Percentiles rank a stretch among this genome's conserved stretches.
Evolutionary conservation across 176 grass and related monocot genomes (phyloP).

Genomic region (Echinochloa phyllopogon): DNA sequence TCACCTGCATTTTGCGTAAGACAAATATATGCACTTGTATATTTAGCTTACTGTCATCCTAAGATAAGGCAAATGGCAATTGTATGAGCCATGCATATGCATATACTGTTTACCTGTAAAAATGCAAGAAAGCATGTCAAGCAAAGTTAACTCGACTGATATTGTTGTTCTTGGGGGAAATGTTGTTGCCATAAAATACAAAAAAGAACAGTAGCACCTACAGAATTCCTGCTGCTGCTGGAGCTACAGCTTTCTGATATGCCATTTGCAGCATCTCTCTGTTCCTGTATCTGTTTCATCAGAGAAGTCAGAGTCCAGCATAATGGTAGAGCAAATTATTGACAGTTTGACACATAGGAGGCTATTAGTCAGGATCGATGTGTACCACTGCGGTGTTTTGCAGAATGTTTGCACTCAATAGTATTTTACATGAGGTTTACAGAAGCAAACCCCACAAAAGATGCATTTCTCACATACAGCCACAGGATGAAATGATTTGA

Average conservation of each 20-base stretch:
- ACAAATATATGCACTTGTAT: neutral
- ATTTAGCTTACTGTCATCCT: neutral
- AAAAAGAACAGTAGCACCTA: slow-evolving; percentile 43
- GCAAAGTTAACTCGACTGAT: neutral
- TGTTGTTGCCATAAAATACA: neutral
- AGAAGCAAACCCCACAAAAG: neutral
- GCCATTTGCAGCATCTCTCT: slow-evolving; percentile 75
- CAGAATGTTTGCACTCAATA: slow-evolving; percentile 61
- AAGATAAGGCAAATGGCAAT: neutral
- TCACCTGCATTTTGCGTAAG: slow-evolving; percentile 51
- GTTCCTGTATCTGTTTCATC: slow-evolving; percentile 51
- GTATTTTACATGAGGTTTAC: slow-evolving; percentile 10
- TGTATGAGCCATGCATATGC: slow-evolving; percentile 1
- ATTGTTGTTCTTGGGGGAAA: neutral
- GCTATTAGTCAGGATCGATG: neutral
- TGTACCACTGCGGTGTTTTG: slow-evolving; percentile 73
- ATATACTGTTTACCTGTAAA: slow-evolving; percentile 49
- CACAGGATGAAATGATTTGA: slow-evolving; percentile 51
- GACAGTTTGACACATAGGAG: neutral
- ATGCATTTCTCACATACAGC: slow-evolving; percentile 47
- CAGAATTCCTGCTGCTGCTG: slow-evolving; percentile 68
- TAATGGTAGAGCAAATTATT: neutral
- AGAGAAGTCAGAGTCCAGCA: slow-evolving; percentile 9
- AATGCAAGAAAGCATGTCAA: neutral
- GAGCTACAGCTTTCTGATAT: slow-evolving; percentile 70